phyloP scores from a whole-genome alignment of 75 land plant genomes.

The Selaginella moellendorffii region DNA sequence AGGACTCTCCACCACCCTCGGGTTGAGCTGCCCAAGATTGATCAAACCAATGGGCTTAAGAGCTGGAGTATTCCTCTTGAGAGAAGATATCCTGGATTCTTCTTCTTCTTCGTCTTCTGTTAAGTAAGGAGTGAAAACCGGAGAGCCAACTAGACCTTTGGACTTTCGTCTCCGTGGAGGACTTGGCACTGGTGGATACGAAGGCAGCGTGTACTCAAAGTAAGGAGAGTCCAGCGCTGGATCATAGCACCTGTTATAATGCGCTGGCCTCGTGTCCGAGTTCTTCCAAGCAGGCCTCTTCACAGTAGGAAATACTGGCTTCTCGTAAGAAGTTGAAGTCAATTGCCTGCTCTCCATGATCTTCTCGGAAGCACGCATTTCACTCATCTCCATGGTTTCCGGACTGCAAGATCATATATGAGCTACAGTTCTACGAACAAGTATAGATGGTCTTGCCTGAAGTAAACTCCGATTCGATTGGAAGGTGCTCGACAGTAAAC shows the following conservation, averaged over 20 bases:
- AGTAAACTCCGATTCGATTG: constrained; percentile 15
- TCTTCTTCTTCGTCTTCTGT: background rate
- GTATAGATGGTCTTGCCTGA: constrained; percentile 9
- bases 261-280: constrained; percentile 2
- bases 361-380: constrained; percentile 1
- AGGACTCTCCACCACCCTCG: constrained; percentile 11
- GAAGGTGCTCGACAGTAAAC: constrained; percentile 13
- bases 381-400: background rate
- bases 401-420: background rate
- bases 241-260: background rate
- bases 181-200: background rate
- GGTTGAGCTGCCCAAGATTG: background rate
- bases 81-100: background rate
- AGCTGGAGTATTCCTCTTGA: too few relatives aligned
- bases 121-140: background rate
- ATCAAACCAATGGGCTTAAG: background rate
- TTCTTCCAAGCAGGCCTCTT: background rate
- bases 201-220: background rate
- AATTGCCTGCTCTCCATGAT: background rate
- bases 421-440: background rate
- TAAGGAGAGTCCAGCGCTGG: background rate
- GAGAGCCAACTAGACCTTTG: background rate
- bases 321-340: background rate
- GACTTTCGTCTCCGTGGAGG: background rate
- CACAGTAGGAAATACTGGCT: background rate